Evolutionary conservation across 2,329 filamentous ascomycete genomes (phyloP).

Genomic region (Trichoderma sp.): DNA sequence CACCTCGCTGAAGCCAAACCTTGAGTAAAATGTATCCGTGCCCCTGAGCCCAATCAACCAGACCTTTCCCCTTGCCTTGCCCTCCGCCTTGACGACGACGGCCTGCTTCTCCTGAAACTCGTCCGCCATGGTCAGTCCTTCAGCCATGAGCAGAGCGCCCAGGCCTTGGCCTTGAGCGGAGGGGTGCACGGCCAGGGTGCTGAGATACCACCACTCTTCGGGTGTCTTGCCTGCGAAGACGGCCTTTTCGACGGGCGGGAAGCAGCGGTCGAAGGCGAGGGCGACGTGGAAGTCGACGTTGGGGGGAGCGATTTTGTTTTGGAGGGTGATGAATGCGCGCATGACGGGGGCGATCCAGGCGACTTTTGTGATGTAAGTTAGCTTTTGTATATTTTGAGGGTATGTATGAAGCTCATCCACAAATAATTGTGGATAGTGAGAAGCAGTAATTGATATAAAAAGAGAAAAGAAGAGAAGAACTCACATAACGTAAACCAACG

Average conservation of each 20-base stretch:
- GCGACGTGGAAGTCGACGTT: conserved; percentile 24
- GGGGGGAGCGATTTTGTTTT: conserved; percentile 28
- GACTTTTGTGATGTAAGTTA: conserved; percentile 23
- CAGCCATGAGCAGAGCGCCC: conserved; percentile 31
- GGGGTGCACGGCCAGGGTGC: conserved; percentile 34
- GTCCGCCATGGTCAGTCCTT: conserved; percentile 32
- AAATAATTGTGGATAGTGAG: neutral
- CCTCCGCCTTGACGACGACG: conserved; percentile 21
- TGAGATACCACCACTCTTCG: conserved; percentile 36
- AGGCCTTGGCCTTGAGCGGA: conserved; percentile 32
- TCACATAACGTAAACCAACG: conserved; percentile 34
- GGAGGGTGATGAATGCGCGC: conserved; percentile 25
- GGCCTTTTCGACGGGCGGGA: conserved; percentile 27
- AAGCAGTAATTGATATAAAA: neutral
- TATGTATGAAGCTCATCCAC: neutral
- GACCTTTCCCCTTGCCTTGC: conserved; percentile 29
- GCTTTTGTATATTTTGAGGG: neutral
- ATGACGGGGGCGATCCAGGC: conserved; percentile 34
- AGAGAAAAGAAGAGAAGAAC: neutral
- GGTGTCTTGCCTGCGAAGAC: conserved; percentile 31
- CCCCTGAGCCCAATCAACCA: conserved; percentile 35
- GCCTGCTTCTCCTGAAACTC: neutral
- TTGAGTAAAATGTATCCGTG: conserved; percentile 33
- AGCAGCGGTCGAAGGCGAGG: conserved; percentile 28
- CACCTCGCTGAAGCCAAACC: conserved; percentile 35